A percentile compares a stretch with the other conserved stretches of the same genome.
phyloP scores from a whole-genome alignment of 257 asterid genomes.

The Salvia miltiorrhiza region DNA sequence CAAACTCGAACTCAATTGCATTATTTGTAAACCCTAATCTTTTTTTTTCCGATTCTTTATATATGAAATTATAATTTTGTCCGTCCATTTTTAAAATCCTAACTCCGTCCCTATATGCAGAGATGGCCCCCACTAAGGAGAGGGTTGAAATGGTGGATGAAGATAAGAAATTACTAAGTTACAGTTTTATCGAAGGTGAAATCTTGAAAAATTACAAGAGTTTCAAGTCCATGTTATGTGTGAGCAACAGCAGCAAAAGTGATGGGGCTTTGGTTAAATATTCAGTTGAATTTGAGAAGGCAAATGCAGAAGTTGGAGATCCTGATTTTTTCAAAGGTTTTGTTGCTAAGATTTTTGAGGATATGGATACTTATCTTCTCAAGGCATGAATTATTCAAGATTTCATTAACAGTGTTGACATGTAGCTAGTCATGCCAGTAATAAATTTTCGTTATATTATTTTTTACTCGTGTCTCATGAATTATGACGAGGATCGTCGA shows the following conservation, averaged over 20 bases:
- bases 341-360: not conserved
- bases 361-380: conserved; percentile 11
- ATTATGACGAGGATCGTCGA: no score
- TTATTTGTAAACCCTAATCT: no score
- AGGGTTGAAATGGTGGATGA: conserved; percentile 1
- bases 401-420: no score
- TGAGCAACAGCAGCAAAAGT: not conserved
- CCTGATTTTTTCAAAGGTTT: not conserved
- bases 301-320: not conserved
- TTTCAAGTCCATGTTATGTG: not conserved
- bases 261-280: not conserved
- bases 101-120: not conserved
- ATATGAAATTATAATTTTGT: no score
- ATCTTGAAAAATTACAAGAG: not conserved
- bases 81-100: no score
- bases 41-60: no score
- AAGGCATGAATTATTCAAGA: not conserved
- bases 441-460: no score
- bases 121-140: not conserved
- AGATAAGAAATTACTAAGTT: not conserved
- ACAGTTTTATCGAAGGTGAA: not conserved
- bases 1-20: no score
- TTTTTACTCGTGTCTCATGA: no score
- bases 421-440: no score
- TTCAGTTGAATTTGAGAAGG: not conserved